Base-by-base conservation (phyloP, 257 asterid genomes). In the Jacaranda copaia region DNA sequence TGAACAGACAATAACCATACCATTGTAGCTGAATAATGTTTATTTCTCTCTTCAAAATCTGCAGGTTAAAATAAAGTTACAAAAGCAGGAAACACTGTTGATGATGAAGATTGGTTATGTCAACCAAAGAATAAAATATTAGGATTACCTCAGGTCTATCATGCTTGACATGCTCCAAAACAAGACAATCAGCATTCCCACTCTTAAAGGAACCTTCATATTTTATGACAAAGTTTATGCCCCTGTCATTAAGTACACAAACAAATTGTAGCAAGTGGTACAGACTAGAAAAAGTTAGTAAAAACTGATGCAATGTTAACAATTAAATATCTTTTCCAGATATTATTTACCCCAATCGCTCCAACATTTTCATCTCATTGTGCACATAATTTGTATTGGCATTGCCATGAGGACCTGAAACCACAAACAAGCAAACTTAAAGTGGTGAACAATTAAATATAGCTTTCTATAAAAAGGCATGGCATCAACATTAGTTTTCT, bases 301-400 rank as follows among this genome's bases (percentile, higher is more conserved):
- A 78, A 69, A 67, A 66, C 52, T 40, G 42, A 51, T 52, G 52
- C 36, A 12, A 59, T 35, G 32, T 13, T 49, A 45, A 68, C 68
- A 67, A 62, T 39, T 36, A 7, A 46, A 43, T 4, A 67, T 65
- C 25, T 52, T 36, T 40, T 63, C 5, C 42, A 74, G 57, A 67
- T 51, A 58, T 76, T 42, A 70, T 84, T 77, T 92, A 95, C 99
- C 99, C 97, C 72, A 95, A 84, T 16, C 96, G 85, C 89, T 93
- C 96, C 71, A 95, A 90, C 97, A 93, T 89, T 89, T 88, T 93
- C 85, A 93, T 75, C 90, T 93, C 98, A 79, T 95, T 95, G 72
- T 74, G 89, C 58, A 93, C 94, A 86, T 87, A 84, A 75, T 80
- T 80, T 85, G 81, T 84, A 65, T 90, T 93, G 81, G 98, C 98